Conservation (phyloP, 768 basidiomycete genomes). For the Pleurotus citrinopileatus region DNA sequence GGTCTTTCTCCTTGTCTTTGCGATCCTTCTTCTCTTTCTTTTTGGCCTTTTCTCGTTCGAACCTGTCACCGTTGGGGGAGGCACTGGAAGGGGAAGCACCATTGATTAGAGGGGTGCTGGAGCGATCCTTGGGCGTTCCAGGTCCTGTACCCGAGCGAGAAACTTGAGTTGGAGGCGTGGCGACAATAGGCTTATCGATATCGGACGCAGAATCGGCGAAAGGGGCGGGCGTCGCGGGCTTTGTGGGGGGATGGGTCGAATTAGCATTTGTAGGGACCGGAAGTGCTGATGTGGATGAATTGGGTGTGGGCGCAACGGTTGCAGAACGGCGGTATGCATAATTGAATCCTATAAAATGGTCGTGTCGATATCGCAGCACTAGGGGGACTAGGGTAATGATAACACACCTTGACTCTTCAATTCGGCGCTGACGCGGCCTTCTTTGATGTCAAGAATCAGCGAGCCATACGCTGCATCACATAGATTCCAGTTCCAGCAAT, state of each 20-base stretch:
- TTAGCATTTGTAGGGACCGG: slow-evolving; percentile 33
- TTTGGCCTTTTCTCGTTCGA: slow-evolving; percentile 55
- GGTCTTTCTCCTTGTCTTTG: slow-evolving; percentile 48
- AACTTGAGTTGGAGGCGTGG: slow-evolving; percentile 33
- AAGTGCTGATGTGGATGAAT: slow-evolving; percentile 50
- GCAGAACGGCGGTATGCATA: slow-evolving; percentile 87
- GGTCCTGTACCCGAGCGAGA: slow-evolving; percentile 26
- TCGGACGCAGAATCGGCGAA: slow-evolving; percentile 24
- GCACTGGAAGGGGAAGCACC: slow-evolving; percentile 24
- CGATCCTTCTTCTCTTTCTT: slow-evolving; percentile 63
- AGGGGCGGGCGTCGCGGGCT: slow-evolving; percentile 34
- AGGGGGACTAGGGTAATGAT: neutral
- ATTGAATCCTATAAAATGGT: slow-evolving; percentile 72
- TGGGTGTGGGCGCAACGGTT: slow-evolving; percentile 57
- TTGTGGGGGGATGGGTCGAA: slow-evolving; percentile 30
- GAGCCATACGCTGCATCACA: slow-evolving; percentile 94
- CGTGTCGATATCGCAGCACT: neutral
- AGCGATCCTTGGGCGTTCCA: slow-evolving; percentile 30
- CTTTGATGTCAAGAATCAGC: slow-evolving; percentile 84
- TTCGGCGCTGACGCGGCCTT: slow-evolving; percentile 90
- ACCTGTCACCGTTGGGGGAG: slow-evolving; percentile 39
- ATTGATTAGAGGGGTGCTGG: slow-evolving; percentile 32
- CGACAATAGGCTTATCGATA: slow-evolving; percentile 30
- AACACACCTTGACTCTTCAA: slow-evolving; percentile 84
- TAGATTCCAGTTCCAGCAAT: slow-evolving; percentile 99